Conservation (phyloP, 148 eudicot genomes). For the Rheum nobile region DNA sequence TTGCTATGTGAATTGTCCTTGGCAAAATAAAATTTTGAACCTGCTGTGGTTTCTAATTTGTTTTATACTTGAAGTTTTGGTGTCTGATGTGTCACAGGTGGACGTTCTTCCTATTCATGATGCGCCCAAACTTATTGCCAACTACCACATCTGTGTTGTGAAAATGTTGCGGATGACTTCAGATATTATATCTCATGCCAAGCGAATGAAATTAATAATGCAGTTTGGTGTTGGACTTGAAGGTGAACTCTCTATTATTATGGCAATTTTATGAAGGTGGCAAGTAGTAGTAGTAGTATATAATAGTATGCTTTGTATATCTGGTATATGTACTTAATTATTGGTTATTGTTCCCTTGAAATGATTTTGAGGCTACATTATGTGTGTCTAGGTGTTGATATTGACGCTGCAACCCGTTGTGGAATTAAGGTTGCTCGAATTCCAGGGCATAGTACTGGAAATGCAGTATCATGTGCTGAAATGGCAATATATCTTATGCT, state of each 20-base stretch:
- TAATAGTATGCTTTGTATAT: too few species aligned
- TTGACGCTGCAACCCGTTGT: conserved; percentile 56
- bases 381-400: conserved; percentile 62
- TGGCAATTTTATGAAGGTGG: background rate
- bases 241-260: conserved; percentile 27
- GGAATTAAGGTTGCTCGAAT: conserved; percentile 91
- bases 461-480: conserved; percentile 94
- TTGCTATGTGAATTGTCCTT: background rate
- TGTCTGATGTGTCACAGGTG: conserved; percentile 33
- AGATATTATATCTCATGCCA: conserved; percentile 59
- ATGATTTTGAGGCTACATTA: background rate
- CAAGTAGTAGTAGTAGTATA: too few species aligned
- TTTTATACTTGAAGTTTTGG: conserved; percentile 10
- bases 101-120: conserved; percentile 54
- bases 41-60: background rate
- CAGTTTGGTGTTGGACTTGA: conserved; percentile 95
- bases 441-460: conserved; percentile 59
- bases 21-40: background rate
- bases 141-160: conserved; percentile 68
- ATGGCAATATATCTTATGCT: conserved; percentile 87
- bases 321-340: too few species aligned
- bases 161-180: conserved; percentile 49
- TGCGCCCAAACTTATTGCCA: conserved; percentile 55
- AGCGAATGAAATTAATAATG: conserved; percentile 74
- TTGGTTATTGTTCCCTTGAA: background rate